phyloP scores from a whole-genome alignment of 495 filamentous ascomycete genomes.

The Tetracladium marchalianum region DNA sequence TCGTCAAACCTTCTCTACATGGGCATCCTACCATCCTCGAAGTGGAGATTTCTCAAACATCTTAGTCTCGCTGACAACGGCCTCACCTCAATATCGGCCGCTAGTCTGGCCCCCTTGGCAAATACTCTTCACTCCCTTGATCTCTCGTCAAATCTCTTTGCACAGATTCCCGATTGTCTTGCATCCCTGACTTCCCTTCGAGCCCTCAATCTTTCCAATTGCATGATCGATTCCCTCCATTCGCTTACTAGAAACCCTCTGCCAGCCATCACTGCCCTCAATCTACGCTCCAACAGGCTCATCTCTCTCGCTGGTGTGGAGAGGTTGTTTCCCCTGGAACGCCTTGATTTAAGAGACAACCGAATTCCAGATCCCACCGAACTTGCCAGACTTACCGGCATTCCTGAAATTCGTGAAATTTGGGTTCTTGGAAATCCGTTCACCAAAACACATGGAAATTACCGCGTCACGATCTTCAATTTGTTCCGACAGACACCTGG shows the following conservation, averaged over 20 bases:
- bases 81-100: constrained; percentile 63
- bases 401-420: constrained; percentile 85
- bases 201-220: constrained; percentile 85
- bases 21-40: constrained; percentile 63
- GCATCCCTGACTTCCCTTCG: constrained; percentile 71
- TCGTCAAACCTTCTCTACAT: constrained; percentile 59
- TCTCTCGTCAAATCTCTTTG: constrained; percentile 82
- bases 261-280: constrained; percentile 86
- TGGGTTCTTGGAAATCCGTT: constrained; percentile 90
- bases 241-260: constrained; percentile 79
- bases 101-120: constrained; percentile 69
- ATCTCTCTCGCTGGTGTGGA: constrained; percentile 85
- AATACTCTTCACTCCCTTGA: constrained; percentile 85
- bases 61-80: constrained; percentile 87
- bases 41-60: constrained; percentile 91
- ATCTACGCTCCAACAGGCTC: constrained; percentile 82
- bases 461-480: constrained; percentile 89
- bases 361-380: constrained; percentile 82
- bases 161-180: constrained; percentile 82
- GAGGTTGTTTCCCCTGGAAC: constrained; percentile 74
- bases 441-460: constrained; percentile 72
- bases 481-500: constrained; percentile 89
- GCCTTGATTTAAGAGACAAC: constrained; percentile 89
- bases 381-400: constrained; percentile 76
- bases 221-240: constrained; percentile 94